Percentiles rank a stretch among this genome's conserved stretches.
Evolutionary conservation across 1,139 yeast genomes (phyloP).

Genomic region (Geotrichum klebahnii): DNA sequence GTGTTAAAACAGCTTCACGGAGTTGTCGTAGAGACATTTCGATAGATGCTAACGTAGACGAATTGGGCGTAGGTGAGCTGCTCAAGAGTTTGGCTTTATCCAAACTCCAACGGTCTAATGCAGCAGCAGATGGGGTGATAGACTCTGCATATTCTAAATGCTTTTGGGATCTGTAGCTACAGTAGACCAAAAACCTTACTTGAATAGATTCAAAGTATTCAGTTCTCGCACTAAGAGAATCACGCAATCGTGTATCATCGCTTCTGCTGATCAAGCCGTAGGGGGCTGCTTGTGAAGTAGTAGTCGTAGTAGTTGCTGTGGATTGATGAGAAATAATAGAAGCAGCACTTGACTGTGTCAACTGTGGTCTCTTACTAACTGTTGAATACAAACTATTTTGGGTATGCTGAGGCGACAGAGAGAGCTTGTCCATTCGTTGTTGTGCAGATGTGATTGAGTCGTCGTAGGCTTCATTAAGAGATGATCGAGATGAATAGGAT

Average conservation of each 20-base stretch:
- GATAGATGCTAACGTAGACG: constrained; percentile 6
- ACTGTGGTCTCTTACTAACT: too few species aligned
- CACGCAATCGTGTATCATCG: constrained; percentile 12
- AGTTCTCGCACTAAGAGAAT: constrained; percentile 1
- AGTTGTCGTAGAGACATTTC: constrained; percentile 16
- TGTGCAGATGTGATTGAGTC: too few species aligned
- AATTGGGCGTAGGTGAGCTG: not conserved
- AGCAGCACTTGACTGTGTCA: not conserved
- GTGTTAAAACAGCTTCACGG: constrained; percentile 13
- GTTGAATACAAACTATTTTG: too few species aligned
- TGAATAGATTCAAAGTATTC: constrained; percentile 11
- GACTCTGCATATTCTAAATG: constrained; percentile 8
- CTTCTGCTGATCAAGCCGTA: constrained; percentile 14
- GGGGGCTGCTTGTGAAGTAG: not conserved
- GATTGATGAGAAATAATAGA: not conserved
- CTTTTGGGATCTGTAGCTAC: not conserved
- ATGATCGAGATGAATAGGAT: too few species aligned
- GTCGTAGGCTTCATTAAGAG: too few species aligned
- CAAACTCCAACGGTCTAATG: not conserved
- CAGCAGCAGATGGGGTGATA: constrained; percentile 3
- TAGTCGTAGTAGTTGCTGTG: not conserved
- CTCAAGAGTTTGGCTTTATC: not conserved
- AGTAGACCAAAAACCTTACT: constrained; percentile 11
- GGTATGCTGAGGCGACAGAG: too few species aligned
- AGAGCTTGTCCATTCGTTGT: too few species aligned